Percentiles rank a stretch among this genome's conserved stretches.
These are phyloP conservation scores for Podospora fimiseda DNA, from an alignment of 495 filamentous ascomycete species.

Conservation along the genomic window DNA sequence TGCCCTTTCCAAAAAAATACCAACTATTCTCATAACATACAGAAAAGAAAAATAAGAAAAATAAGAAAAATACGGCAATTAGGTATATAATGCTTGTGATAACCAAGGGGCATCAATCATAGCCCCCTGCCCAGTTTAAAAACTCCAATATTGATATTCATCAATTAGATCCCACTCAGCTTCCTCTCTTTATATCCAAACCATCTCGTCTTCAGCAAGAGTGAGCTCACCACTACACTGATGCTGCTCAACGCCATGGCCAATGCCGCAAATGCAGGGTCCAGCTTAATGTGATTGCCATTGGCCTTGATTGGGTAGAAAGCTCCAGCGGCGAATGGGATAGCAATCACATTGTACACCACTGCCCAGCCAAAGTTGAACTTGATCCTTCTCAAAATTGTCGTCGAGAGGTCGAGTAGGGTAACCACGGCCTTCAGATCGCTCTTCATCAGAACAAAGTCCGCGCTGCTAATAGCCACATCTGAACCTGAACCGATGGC, in stretches of 20 bases:
- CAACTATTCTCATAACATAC: too few relatives aligned
- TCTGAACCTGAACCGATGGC: constrained; percentile 80
- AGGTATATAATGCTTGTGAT: too few relatives aligned
- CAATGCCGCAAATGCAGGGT: constrained; percentile 77
- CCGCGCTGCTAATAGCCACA: constrained; percentile 73
- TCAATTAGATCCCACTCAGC: background rate
- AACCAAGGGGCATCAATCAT: too few relatives aligned
- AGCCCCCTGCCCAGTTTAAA: too few relatives aligned
- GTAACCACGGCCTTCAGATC: constrained; percentile 64
- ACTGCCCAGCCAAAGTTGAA: constrained; percentile 87
- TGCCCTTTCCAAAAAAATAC: too few relatives aligned
- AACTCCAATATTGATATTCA: too few relatives aligned
- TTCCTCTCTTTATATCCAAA: constrained; percentile 42
- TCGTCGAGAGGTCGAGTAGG: constrained; percentile 61
- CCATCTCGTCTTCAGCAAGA: constrained; percentile 52
- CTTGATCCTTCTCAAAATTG: constrained; percentile 71
- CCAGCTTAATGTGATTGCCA: constrained; percentile 49
- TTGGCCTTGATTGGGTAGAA: constrained; percentile 62
- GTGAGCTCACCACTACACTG: constrained; percentile 68
- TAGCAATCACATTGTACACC: constrained; percentile 71
- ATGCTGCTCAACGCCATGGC: constrained; percentile 86
- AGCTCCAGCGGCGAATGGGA: constrained; percentile 81
- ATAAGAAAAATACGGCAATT: too few relatives aligned
- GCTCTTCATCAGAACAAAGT: constrained; percentile 77
- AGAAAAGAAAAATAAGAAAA: too few relatives aligned